These are phyloP conservation scores for Eutrema yunnanense DNA, from an alignment of 345 rosid genomes.

Conservation along the genomic window DNA sequence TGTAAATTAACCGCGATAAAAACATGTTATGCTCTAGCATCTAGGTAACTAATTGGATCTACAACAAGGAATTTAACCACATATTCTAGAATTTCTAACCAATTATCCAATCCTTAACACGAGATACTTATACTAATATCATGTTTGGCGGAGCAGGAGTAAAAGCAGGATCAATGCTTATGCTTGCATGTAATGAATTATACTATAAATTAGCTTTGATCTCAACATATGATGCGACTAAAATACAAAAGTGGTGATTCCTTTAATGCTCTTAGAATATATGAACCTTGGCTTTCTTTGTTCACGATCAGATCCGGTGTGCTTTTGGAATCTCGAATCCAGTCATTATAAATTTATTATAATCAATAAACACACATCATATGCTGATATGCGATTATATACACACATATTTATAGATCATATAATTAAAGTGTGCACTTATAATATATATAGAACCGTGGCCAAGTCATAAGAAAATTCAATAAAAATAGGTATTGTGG, in stretches of 20 bases:
- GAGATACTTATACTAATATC: too few species aligned
- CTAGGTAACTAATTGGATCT: background rate
- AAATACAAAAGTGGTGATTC: background rate
- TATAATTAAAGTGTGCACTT: background rate
- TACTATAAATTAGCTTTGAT: background rate
- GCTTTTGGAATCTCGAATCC: conserved; percentile 22
- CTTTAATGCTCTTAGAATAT: conserved; percentile 13
- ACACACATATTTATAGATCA: background rate
- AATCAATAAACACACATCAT: background rate
- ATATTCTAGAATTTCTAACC: background rate
- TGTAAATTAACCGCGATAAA: background rate
- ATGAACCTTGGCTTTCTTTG: background rate
- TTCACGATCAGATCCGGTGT: conserved; percentile 17
- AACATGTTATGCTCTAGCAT: background rate
- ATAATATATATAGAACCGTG: background rate
- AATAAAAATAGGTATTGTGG: conserved; percentile 6
- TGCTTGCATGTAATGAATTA: conserved; percentile 4
- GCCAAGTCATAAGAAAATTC: background rate
- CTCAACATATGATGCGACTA: background rate
- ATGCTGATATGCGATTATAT: background rate
- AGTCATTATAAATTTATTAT: background rate
- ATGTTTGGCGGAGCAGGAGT: background rate
- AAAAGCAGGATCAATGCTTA: background rate
- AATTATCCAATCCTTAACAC: background rate
- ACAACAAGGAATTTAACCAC: background rate